Conservation (phyloP, 176 grass and related monocot genomes). For the Miscanthus lutarioriparius region DNA sequence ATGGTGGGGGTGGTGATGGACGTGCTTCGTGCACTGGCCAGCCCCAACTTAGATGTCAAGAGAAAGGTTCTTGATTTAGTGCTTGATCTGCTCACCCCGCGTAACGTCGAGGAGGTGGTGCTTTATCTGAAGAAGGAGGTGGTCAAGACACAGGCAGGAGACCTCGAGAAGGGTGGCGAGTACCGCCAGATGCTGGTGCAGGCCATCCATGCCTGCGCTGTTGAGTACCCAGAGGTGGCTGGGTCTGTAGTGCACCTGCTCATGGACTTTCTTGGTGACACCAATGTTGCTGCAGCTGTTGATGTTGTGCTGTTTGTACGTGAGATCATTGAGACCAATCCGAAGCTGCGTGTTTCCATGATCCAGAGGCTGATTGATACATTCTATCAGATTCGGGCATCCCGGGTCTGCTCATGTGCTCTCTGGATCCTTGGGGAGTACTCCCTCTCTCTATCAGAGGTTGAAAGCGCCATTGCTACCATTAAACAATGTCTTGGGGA, state of each 20-base stretch:
- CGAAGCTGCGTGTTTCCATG: conserved; percentile 73
- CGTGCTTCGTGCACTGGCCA: conserved; percentile 55
- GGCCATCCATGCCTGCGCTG: conserved; percentile 68
- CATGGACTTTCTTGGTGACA: conserved; percentile 88
- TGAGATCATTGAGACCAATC: conserved; percentile 82
- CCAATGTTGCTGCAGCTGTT: conserved; percentile 72
- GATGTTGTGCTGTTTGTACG: conserved; percentile 78
- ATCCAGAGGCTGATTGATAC: conserved; percentile 71
- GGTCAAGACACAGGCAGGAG: conserved; percentile 64
- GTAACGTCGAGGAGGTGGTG: conserved; percentile 76
- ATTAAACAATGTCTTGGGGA: conserved; percentile 76
- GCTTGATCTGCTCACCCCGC: conserved; percentile 61
- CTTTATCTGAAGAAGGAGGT: conserved; percentile 85
- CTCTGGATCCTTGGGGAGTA: conserved; percentile 87
- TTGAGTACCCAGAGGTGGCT: conserved; percentile 79
- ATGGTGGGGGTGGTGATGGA: conserved; percentile 81
- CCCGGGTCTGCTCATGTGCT: conserved; percentile 55
- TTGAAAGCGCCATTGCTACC: conserved; percentile 57
- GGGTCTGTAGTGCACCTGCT: conserved; percentile 80
- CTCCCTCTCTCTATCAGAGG: conserved; percentile 72
- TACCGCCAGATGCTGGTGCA: conserved; percentile 83
- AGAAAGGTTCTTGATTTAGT: conserved; percentile 80
- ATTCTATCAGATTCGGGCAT: conserved; percentile 77
- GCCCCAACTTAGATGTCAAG: conserved; percentile 59
- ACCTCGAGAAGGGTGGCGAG: conserved; percentile 62